Evolutionary conservation across 176 grass and related monocot species (phyloP).

Genomic region (Oryza longistaminata): DNA sequence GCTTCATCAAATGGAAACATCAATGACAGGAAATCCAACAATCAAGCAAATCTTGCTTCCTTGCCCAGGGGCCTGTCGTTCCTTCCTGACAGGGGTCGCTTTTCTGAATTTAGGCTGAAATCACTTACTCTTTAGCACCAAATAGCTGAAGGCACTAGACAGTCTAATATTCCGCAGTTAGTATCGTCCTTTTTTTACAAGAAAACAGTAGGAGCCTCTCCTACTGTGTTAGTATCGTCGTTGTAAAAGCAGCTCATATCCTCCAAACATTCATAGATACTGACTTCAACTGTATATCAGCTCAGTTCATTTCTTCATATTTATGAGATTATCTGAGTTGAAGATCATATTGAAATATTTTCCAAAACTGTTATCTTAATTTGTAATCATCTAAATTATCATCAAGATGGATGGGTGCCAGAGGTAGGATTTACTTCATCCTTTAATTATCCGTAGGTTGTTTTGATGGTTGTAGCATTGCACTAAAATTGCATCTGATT

Average conservation of each 20-base stretch:
- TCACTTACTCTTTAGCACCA: slow-evolving; percentile 22
- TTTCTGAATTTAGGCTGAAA: slow-evolving; percentile 36
- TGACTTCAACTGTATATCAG: background rate
- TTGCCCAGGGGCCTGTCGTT: slow-evolving; percentile 13
- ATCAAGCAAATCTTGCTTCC: slow-evolving; percentile 47
- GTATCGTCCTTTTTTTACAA: too few relatives aligned
- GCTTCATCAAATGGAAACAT: slow-evolving; percentile 13
- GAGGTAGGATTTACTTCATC: background rate
- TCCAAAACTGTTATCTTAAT: background rate
- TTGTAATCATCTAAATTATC: background rate
- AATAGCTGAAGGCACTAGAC: too few relatives aligned
- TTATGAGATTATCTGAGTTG: background rate
- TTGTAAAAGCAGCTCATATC: background rate
- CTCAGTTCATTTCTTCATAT: slow-evolving; percentile 8
- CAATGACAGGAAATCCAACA: background rate
- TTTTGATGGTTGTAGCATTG: background rate
- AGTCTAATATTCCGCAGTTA: too few relatives aligned
- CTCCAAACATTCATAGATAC: background rate
- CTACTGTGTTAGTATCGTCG: background rate
- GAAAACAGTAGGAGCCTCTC: too few relatives aligned
- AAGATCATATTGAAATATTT: background rate
- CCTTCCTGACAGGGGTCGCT: slow-evolving; percentile 13
- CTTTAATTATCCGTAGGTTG: background rate
- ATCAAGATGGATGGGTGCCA: background rate
- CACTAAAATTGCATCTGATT: background rate